Conservation (phyloP, 768 basidiomycete genomes). For the Lactarius pseudohatsudake region DNA sequence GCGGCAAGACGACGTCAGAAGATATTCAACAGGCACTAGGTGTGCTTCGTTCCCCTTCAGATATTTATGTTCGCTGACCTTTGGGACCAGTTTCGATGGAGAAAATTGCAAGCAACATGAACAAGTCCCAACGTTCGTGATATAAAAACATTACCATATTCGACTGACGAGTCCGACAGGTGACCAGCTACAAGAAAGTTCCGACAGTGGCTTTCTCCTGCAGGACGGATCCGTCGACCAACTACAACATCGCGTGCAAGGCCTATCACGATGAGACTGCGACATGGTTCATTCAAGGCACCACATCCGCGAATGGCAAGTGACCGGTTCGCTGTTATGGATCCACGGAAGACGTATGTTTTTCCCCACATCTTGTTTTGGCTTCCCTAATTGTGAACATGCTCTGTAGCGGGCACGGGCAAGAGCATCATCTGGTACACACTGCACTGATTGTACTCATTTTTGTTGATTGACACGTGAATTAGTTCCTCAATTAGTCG, state of each 20-base stretch:
- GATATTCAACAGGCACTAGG: background rate
- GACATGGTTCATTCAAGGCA: slow-evolving; percentile 5
- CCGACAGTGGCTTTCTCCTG: background rate
- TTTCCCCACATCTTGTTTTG: background rate
- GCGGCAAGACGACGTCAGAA: background rate
- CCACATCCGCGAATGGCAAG: background rate
- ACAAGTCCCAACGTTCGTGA: background rate
- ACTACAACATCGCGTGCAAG: too few species aligned
- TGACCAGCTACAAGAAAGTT: background rate
- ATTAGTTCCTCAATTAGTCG: background rate
- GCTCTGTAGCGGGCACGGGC: too few species aligned
- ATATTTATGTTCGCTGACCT: background rate
- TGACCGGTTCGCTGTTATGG: background rate
- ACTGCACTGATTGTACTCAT: background rate
- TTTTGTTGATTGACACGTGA: background rate
- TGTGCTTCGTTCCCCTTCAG: too few species aligned
- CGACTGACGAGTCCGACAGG: background rate
- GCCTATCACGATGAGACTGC: background rate
- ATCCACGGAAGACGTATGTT: slow-evolving; percentile 8
- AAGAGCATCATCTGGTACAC: background rate
- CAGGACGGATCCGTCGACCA: background rate
- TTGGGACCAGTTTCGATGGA: background rate
- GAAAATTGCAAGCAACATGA: background rate
- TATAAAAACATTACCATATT: too few species aligned
- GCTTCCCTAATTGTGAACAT: too few species aligned